phyloP scores from a whole-genome alignment of 352 stramenopile species.

The Phytopythium delawarense region DNA sequence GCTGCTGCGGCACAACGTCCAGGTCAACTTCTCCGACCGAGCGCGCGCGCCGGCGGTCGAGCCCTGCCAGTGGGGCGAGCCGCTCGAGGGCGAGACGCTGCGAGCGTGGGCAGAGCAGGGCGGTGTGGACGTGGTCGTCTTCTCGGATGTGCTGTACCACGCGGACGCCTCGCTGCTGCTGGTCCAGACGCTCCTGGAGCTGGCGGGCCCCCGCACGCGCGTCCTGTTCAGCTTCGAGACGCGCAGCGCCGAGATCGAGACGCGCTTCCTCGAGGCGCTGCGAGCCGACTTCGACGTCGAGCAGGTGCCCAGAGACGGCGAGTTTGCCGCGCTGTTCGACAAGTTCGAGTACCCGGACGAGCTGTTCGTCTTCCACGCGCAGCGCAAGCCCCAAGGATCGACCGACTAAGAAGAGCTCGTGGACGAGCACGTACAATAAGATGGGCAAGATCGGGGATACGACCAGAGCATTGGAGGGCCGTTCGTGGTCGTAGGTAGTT shows the following conservation, averaged over 20 bases:
- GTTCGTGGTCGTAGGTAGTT: neutral
- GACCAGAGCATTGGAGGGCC: neutral
- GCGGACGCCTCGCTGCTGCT: constrained; percentile 29
- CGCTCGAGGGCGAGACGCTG: constrained; percentile 16
- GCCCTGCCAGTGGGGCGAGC: constrained; percentile 37
- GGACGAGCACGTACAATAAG: neutral
- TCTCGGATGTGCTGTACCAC: constrained; percentile 55
- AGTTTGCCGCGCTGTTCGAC: constrained; percentile 19
- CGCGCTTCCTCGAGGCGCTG: constrained; percentile 31
- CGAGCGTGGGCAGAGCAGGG: constrained; percentile 15
- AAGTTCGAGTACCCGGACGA: constrained; percentile 37
- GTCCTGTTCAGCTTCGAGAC: constrained; percentile 48
- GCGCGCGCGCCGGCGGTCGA: constrained; percentile 19
- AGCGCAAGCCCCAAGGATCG: constrained; percentile 8
- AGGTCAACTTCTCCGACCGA: constrained; percentile 26
- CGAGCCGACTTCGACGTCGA: constrained; percentile 21
- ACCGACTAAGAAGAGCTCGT: neutral
- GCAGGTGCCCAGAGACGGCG: constrained; percentile 11
- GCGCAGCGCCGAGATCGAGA: constrained; percentile 33
- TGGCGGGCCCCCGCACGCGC: constrained; percentile 21
- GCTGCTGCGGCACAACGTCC: constrained; percentile 42
- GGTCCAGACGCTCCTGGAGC: constrained; percentile 24
- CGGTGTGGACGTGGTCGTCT: constrained; percentile 32
- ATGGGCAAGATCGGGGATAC: neutral
- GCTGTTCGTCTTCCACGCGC: constrained; percentile 39